Evolutionary conservation across 495 filamentous ascomycete genomes (phyloP).

Genomic region (Recurvomyces mirabilis): DNA sequence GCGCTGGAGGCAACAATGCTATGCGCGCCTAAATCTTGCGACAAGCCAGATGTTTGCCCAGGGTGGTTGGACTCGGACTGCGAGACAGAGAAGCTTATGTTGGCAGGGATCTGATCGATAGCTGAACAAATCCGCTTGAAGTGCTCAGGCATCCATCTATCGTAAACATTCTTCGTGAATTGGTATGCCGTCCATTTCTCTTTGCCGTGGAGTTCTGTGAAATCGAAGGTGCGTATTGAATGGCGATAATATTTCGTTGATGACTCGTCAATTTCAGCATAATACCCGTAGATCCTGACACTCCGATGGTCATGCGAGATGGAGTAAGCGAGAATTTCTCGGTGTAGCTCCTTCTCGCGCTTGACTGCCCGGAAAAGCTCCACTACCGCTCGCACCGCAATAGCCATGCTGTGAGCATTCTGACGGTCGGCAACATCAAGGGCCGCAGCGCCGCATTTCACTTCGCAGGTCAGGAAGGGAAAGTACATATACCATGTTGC

Average conservation of each 20-base stretch:
- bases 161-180: slow-evolving; percentile 35
- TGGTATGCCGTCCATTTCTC: slow-evolving; percentile 33
- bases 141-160: slow-evolving; percentile 33
- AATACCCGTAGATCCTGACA: slow-evolving; percentile 26
- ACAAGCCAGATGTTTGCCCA: slow-evolving; percentile 6
- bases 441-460: slow-evolving; percentile 29
- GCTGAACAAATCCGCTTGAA: slow-evolving; percentile 34
- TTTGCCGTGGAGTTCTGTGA: slow-evolving; percentile 27
- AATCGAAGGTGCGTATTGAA: slow-evolving; percentile 23
- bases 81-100: slow-evolving; percentile 16
- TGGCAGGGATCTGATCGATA: slow-evolving; percentile 31
- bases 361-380: slow-evolving; percentile 20
- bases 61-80: slow-evolving; percentile 9
- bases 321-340: background rate
- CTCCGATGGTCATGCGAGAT: background rate
- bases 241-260: slow-evolving; percentile 26
- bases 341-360: slow-evolving; percentile 7
- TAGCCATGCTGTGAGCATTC: slow-evolving; percentile 33
- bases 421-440: slow-evolving; percentile 33
- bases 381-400: slow-evolving; percentile 27
- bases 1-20: background rate
- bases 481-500: background rate
- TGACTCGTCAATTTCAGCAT: slow-evolving; percentile 20
- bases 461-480: slow-evolving; percentile 33
- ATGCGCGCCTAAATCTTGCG: slow-evolving; percentile 16